Evolutionary conservation across 345 rosid species (phyloP), one percentile per base, ranked within the genome.

Genomic region (Hibiscus tridactylites): DNA sequence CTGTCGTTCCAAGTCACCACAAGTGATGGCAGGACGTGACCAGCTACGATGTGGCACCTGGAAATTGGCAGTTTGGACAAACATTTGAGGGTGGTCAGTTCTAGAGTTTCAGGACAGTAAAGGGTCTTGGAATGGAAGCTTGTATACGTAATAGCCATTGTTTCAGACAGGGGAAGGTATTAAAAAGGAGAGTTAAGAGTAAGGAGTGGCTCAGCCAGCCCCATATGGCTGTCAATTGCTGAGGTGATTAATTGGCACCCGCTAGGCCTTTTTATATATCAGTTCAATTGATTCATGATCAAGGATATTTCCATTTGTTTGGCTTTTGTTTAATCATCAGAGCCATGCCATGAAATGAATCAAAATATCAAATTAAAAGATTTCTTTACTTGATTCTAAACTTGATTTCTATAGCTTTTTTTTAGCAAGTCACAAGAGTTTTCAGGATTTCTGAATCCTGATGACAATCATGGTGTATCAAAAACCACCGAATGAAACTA

Each of bases 1-100:
- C 87, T 94, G 46, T 94, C 98, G 0, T 90, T 94, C 60, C 97
- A 94, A 33, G 96, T 94, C 59, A 94, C 96, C 39, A 82, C 98
- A 3, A 91, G 98, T 46, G 97, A 94, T 63, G 97, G 98, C 3
- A 76, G 81, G 39, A 94, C 95, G 57, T 91, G 29, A 84, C 91
- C 13, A 83, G 84, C 85, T 28, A 84, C 82, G 42, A 88, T 65
- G 83, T 78, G 19, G 95, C 71, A 19, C 89, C 97, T 2, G 73
- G 75, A 12, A 66, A 68, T 8, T 94, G 98, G 98, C 95, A 90
- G 72, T 94, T 94, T 31, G 98, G 98, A 10, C 95, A 91, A 72
- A 94, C 98, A 24, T 94, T 80, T 53, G 80, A 77, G 75, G 98
- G 96, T 3, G 62, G 65, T 10, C 98, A 94, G 49, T 86, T 94